Base-by-base conservation (phyloP, 768 basidiomycete genomes). In the Mycena vitilis region DNA sequence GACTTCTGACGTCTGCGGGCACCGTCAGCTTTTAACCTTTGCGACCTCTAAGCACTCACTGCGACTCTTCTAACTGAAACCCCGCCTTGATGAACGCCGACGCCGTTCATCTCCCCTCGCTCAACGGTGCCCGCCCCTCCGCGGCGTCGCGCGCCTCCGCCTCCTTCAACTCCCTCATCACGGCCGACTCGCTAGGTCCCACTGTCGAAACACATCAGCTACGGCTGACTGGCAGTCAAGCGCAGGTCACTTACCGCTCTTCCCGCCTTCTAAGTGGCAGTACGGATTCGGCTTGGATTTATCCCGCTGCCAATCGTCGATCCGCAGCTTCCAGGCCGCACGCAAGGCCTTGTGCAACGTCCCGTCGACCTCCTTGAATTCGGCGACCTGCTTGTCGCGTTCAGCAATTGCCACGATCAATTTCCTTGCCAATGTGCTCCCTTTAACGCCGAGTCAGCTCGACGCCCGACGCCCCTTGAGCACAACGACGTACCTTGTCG, bases 361-460 rank as follows among this genome's bases (percentile, higher is more conserved):
- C 6, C 7, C n/a, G 36, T 72, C 48, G 2, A 73, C 58, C 20
- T 66, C 52, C 0, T 6, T 15, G 40, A 64, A 59, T 7, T 16
- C 66, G 12, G 47, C 40, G 0, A 25, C 64, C n/a, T 70, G 68
- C 18, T 11, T 60, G 23, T 59, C 51, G 9, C 65, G 42, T 38
- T 73, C 66, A 5, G 30, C 65, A 4, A 71, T 52, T 1, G 67
- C 72, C 1, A 71, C 22, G 2, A 61, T 47, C 2, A 71, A 67
- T 38, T 63, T 61, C 0, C 60, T 57, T 2, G 54, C 22, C 6
- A 61, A 22, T 6, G 49, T 52, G 2, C 20, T 51, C 18, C 49
- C 60, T 52, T 36, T 52, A 22, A 12, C n/a, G 23, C 15, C 5
- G n/a, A 40, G 12, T 30, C 25, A n/a, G 22, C 1, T 1, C 30